Evolutionary conservation across 108 stramenopile species (phyloP).

Genomic region (Fistulifera solaris): DNA sequence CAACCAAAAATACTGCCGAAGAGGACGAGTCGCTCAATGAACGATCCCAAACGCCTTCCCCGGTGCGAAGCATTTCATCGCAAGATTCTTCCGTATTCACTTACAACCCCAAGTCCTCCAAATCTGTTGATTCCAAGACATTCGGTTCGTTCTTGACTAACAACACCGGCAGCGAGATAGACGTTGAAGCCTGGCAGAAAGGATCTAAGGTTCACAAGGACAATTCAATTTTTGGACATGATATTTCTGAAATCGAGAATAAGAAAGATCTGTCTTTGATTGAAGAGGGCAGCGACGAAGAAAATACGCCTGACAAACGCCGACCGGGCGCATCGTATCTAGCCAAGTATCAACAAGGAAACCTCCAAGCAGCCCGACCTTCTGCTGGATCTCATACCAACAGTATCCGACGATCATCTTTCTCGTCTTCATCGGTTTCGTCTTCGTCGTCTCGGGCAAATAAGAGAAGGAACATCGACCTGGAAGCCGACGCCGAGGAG

Average conservation of each 20-base stretch:
- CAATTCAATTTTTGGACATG: constrained; percentile 16
- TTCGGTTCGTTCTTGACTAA: background rate
- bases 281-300: constrained; percentile 17
- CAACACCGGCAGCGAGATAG: background rate
- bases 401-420: constrained; percentile 2
- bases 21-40: background rate
- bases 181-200: constrained; percentile 6
- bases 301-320: background rate
- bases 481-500: constrained; percentile 4
- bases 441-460: background rate
- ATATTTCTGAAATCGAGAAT: constrained; percentile 24
- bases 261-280: constrained; percentile 16
- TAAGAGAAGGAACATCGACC: background rate
- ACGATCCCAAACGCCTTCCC: constrained; percentile 11
- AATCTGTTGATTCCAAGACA: constrained; percentile 6
- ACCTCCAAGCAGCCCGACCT: background rate
- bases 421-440: background rate
- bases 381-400: constrained; percentile 2
- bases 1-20: too few species aligned
- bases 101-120: constrained; percentile 15
- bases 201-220: background rate
- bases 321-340: background rate
- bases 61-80: constrained; percentile 16
- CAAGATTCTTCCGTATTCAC: constrained; percentile 34
- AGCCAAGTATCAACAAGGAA: background rate